A percentile compares a stretch with the other conserved stretches of the same genome.
These are phyloP conservation scores for Dactylellina cionopaga DNA, from an alignment of 2,329 filamentous ascomycete species.

Conservation along the genomic window DNA sequence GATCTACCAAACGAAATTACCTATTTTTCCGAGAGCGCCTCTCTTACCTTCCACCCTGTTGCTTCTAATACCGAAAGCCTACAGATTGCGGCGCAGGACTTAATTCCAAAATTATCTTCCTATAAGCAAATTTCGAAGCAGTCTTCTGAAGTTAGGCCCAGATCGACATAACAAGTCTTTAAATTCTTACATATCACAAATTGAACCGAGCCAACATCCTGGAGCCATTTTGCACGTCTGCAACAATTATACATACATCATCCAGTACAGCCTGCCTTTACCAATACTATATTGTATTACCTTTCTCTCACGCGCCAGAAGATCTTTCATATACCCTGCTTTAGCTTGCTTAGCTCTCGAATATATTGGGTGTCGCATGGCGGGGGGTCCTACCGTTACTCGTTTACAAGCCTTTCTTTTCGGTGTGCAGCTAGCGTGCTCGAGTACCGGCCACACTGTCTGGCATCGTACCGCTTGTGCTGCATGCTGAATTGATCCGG, in stretches of 20 bases:
- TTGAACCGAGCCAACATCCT: constrained; percentile 1
- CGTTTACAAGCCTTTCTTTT: constrained; percentile 39
- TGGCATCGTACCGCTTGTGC: constrained; percentile 34
- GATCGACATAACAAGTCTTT: constrained; percentile 25
- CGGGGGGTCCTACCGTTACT: constrained; percentile 34
- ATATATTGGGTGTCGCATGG: constrained; percentile 46
- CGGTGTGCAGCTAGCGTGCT: constrained; percentile 41
- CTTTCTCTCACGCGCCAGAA: neutral
- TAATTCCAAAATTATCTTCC: neutral
- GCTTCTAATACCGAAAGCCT: constrained; percentile 4
- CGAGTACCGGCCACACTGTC: constrained; percentile 29
- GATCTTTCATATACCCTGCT: neutral
- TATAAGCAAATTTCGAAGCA: neutral
- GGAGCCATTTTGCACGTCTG: neutral
- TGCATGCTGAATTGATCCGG: constrained; percentile 52
- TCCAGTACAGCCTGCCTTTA: neutral
- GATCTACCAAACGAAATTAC: constrained; percentile 25
- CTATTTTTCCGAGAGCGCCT: constrained; percentile 53
- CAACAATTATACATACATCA: neutral
- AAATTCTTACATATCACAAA: constrained; percentile 15
- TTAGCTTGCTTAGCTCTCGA: constrained; percentile 1
- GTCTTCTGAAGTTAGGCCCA: neutral
- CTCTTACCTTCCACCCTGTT: constrained; percentile 23
- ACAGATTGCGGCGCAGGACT: constrained; percentile 11
- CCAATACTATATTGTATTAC: neutral